These are phyloP conservation scores for Neurospora crassa DNA, from an alignment of 2,329 filamentous ascomycete genomes.

Conservation along the genomic window DNA sequence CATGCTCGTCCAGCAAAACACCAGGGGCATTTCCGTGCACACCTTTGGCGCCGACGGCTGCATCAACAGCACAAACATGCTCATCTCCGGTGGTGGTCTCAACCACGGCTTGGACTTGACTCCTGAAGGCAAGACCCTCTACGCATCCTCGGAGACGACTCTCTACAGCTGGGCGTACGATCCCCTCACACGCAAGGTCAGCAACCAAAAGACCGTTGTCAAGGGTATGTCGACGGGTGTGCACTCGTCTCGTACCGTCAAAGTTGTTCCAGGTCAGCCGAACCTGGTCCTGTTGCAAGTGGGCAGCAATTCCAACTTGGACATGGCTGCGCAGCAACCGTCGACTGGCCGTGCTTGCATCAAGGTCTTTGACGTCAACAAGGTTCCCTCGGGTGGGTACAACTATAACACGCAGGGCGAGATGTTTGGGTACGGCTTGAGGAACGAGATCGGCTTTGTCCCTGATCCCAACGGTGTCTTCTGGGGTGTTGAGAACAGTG, in stretches of 20 bases:
- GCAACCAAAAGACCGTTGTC: conserved; percentile 30
- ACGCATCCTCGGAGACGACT: conserved; percentile 28
- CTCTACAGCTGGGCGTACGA: conserved; percentile 52
- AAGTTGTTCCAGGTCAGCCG: conserved; percentile 26
- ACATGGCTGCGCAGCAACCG: conserved; percentile 25
- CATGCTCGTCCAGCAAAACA: conserved; percentile 28
- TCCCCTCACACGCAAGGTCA: conserved; percentile 33
- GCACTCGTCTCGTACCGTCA: conserved; percentile 29
- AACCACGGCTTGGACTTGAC: conserved; percentile 32
- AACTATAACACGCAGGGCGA: conserved; percentile 30
- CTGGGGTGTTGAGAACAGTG: conserved; percentile 44
- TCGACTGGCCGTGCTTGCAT: conserved; percentile 29
- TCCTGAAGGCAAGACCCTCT: conserved; percentile 29
- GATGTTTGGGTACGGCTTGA: conserved; percentile 34
- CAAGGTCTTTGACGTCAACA: conserved; percentile 32
- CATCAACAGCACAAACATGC: conserved; percentile 27
- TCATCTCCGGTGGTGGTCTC: conserved; percentile 26
- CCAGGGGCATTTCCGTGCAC: conserved; percentile 29
- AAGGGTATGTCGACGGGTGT: conserved; percentile 29
- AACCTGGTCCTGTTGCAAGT: conserved; percentile 29
- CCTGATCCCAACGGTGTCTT: conserved; percentile 34
- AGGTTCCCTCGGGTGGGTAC: conserved; percentile 25
- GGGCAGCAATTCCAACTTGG: conserved; percentile 30
- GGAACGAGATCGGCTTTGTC: conserved; percentile 53
- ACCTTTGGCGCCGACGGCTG: conserved; percentile 31